These are phyloP conservation scores for Pseudogymnoascus verrucosus DNA, from an alignment of 2,329 filamentous ascomycete species.

Conservation along the genomic window DNA sequence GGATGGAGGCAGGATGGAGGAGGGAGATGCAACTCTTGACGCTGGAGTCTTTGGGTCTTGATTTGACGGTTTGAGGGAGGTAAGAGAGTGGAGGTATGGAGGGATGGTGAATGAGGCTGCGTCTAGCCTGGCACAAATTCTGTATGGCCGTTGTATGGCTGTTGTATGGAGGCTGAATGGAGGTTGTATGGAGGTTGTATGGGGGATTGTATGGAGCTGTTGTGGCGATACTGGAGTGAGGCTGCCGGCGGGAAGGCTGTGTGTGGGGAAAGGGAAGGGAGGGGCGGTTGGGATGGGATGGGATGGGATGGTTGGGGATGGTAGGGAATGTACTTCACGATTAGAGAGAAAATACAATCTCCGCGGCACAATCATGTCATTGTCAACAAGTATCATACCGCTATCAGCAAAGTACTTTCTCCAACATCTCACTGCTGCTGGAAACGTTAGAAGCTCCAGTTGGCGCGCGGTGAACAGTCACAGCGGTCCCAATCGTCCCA, in stretches of 20 bases:
- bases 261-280: not conserved
- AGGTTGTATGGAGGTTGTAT: not conserved
- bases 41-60: not conserved
- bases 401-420: not conserved
- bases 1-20: constrained; percentile 7
- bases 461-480: not conserved
- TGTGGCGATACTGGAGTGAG: not conserved
- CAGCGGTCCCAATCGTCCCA: not conserved
- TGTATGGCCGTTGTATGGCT: not conserved
- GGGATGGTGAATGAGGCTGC: not conserved
- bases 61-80: not conserved
- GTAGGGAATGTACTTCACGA: not conserved
- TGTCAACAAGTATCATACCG: not conserved
- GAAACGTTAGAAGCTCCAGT: not conserved
- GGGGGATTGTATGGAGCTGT: not conserved
- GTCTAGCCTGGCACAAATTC: not conserved
- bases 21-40: not conserved
- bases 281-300: not conserved
- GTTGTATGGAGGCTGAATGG: not conserved
- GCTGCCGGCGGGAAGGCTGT: not conserved
- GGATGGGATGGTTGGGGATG: not conserved
- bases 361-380: not conserved
- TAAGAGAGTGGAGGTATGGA: not conserved
- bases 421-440: not conserved
- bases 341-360: not conserved